phyloP scores from a whole-genome alignment of 2,329 filamentous ascomycete species.

The Coleophoma crateriformis region DNA sequence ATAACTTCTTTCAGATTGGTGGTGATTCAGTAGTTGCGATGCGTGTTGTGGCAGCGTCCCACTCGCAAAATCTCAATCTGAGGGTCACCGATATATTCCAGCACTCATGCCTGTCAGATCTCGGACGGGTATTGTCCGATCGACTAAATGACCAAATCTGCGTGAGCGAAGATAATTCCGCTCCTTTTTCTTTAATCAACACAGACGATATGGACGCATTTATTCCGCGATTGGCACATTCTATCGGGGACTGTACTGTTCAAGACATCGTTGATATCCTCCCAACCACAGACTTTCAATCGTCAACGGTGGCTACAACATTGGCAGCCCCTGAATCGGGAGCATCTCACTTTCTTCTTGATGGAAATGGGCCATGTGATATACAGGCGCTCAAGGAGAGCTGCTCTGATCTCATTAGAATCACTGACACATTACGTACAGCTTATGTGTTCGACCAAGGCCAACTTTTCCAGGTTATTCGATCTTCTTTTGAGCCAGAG shows the following conservation, averaged over 20 bases:
- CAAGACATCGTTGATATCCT: slow-evolving; percentile 1
- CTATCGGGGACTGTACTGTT: background rate
- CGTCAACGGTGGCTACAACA: background rate
- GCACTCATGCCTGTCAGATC: slow-evolving; percentile 15
- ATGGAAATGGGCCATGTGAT: background rate
- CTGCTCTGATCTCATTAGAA: background rate
- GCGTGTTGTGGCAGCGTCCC: slow-evolving; percentile 34
- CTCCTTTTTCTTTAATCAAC: background rate
- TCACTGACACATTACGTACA: slow-evolving; percentile 1
- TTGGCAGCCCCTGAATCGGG: background rate
- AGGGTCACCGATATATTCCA: slow-evolving; percentile 34
- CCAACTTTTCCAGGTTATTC: slow-evolving; percentile 1
- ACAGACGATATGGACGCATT: background rate
- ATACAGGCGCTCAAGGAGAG: background rate
- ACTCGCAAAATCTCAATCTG: slow-evolving; percentile 19
- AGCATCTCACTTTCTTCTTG: background rate
- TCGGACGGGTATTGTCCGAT: background rate
- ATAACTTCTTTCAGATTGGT: slow-evolving; percentile 30
- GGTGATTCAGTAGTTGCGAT: slow-evolving; percentile 28
- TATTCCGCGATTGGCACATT: background rate
- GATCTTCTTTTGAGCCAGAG: background rate
- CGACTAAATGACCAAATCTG: background rate
- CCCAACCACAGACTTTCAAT: slow-evolving; percentile 1
- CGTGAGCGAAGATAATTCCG: background rate
- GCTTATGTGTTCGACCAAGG: background rate